Percentiles rank a stretch among this genome's conserved stretches.
Conservation (phyloP, 2,329 filamentous ascomycete genomes). For the Cryphonectria japonica region DNA sequence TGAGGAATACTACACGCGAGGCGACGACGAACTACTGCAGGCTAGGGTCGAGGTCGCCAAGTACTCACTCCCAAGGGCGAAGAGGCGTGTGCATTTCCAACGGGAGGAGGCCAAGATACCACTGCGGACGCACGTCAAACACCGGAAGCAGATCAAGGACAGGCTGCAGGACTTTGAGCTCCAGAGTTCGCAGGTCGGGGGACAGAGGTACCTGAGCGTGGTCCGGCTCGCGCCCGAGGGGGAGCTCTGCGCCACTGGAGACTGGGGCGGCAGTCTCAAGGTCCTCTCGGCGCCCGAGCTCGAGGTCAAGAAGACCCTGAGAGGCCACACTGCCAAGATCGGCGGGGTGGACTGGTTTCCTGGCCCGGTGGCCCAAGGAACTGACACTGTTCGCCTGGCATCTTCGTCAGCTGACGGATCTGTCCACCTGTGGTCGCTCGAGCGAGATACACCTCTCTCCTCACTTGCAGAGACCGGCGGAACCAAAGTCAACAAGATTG, state of each 20-base stretch:
- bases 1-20: conserved; percentile 94
- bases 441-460: conserved; percentile 76
- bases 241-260: conserved; percentile 82
- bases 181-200: conserved; percentile 90
- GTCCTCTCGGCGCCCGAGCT: conserved; percentile 83
- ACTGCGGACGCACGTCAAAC: conserved; percentile 87
- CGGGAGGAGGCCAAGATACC: conserved; percentile 81
- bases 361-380: conserved; percentile 71
- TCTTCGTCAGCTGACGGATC: conserved; percentile 88
- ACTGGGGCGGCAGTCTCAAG: conserved; percentile 90
- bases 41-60: conserved; percentile 79
- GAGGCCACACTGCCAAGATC: conserved; percentile 87
- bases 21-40: conserved; percentile 72
- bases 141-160: conserved; percentile 87
- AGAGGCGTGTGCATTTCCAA: conserved; percentile 75
- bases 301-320: conserved; percentile 72
- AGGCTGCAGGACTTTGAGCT: conserved; percentile 82
- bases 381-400: conserved; percentile 78
- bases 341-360: conserved; percentile 92
- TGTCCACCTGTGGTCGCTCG: conserved; percentile 88
- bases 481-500: conserved; percentile 85
- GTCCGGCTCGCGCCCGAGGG: conserved; percentile 88
- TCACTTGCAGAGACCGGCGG: conserved; percentile 24
- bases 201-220: conserved; percentile 89
- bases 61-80: conserved; percentile 83